phyloP scores from a whole-genome alignment of 345 rosid genomes.

The Raphanus raphanistrum region DNA sequence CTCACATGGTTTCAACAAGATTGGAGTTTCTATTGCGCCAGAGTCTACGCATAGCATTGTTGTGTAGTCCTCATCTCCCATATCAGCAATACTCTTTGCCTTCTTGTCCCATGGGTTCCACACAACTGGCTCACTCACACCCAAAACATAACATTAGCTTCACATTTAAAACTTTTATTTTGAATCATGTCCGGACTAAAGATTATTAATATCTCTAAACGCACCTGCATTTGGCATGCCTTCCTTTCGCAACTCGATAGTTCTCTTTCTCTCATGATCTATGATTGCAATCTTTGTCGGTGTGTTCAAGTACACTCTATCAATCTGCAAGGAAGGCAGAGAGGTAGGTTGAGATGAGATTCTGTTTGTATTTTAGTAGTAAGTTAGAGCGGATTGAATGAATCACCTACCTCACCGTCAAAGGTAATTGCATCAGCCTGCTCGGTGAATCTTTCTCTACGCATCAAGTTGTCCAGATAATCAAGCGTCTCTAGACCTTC shows the following conservation, averaged over 20 bases:
- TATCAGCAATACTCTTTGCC: constrained; percentile 72
- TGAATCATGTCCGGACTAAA: not conserved
- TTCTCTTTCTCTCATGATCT: constrained; percentile 92
- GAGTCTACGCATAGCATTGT: constrained; percentile 83
- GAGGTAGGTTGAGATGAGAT: not conserved
- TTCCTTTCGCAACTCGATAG: constrained; percentile 50
- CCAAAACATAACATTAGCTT: not conserved
- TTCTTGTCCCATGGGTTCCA: constrained; percentile 98
- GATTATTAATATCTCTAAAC: not conserved
- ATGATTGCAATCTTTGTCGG: constrained; percentile 88
- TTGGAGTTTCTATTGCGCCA: constrained; percentile 65
- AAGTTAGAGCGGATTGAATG: constrained; percentile 26
- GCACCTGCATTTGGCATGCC: constrained; percentile 88
- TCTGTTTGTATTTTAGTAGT: not conserved
- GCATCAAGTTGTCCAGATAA: constrained; percentile 73
- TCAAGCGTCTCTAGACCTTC: constrained; percentile 98
- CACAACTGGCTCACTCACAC: constrained; percentile 50
- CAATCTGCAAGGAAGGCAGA: constrained; percentile 45
- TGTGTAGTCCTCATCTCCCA: constrained; percentile 92
- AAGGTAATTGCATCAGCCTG: constrained; percentile 97
- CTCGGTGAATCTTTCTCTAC: constrained; percentile 76
- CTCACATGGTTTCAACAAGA: constrained; percentile 73
- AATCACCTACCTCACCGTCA: constrained; percentile 70
- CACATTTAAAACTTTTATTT: not conserved
- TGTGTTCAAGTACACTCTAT: constrained; percentile 86